Percentiles rank a stretch among this genome's conserved stretches.
phyloP scores from a whole-genome alignment of 495 filamentous ascomycete genomes.

The Penicillium samsonianum region DNA sequence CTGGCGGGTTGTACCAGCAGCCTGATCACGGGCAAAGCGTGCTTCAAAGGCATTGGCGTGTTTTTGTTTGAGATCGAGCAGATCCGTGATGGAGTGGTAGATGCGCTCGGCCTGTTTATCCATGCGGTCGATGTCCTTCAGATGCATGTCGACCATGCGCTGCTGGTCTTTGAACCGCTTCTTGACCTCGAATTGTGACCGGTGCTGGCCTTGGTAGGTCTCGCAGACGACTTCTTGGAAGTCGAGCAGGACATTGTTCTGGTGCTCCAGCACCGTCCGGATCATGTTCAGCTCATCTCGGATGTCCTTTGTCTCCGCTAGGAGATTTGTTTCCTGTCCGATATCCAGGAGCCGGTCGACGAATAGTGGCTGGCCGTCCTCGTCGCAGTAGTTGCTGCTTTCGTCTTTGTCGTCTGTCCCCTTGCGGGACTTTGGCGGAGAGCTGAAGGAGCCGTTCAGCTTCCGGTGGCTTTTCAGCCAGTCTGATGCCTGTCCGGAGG shows the following conservation, averaged over 20 bases:
- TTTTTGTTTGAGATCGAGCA: slow-evolving; percentile 65
- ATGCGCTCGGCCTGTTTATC: slow-evolving; percentile 66
- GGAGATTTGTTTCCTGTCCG: slow-evolving; percentile 63
- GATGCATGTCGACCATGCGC: slow-evolving; percentile 59
- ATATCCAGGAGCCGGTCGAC: slow-evolving; percentile 69
- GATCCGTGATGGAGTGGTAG: slow-evolving; percentile 62
- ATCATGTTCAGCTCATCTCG: slow-evolving; percentile 76
- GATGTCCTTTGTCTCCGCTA: slow-evolving; percentile 71
- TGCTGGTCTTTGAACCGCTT: slow-evolving; percentile 61
- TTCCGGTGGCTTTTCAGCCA: slow-evolving; percentile 64
- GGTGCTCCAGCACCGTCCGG: slow-evolving; percentile 59
- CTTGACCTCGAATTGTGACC: slow-evolving; percentile 53
- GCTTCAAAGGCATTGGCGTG: slow-evolving; percentile 73
- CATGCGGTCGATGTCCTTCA: slow-evolving; percentile 69
- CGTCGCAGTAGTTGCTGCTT: slow-evolving; percentile 26
- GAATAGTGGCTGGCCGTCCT: slow-evolving; percentile 50
- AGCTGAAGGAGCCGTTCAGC: slow-evolving; percentile 44
- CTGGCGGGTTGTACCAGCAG: slow-evolving; percentile 63
- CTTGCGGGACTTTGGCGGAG: slow-evolving; percentile 5
- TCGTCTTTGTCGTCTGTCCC: slow-evolving; percentile 14
- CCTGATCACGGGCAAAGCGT: slow-evolving; percentile 66
- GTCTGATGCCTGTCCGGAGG: slow-evolving; percentile 58
- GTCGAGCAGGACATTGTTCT: slow-evolving; percentile 55
- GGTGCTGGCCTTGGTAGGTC: slow-evolving; percentile 48
- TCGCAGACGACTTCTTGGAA: slow-evolving; percentile 56